Evolutionary conservation across 2,329 filamentous ascomycete species (phyloP).

Genomic region (Didymella exigua): DNA sequence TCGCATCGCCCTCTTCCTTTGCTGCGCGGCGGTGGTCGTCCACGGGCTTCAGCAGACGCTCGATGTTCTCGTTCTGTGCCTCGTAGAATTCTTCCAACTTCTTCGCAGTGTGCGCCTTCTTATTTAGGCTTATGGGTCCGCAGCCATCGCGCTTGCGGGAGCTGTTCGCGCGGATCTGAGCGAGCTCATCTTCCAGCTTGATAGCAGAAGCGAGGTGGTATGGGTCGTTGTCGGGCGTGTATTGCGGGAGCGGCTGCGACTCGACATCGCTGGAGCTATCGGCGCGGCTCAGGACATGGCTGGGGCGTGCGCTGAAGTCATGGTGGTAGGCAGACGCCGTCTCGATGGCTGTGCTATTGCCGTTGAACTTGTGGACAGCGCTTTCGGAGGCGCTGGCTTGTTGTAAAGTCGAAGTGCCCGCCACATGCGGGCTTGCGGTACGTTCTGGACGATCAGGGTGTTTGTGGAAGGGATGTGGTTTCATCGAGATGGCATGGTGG

Average conservation of each 20-base stretch:
- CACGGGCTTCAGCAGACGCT: constrained; percentile 87
- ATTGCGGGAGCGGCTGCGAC: constrained; percentile 60
- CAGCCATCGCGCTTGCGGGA: constrained; percentile 72
- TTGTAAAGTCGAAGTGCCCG: constrained; percentile 25
- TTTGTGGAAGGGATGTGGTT: constrained; percentile 52
- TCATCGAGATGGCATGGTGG: constrained; percentile 55
- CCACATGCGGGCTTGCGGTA: constrained; percentile 38
- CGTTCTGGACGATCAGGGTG: constrained; percentile 37
- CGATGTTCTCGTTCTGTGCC: constrained; percentile 89
- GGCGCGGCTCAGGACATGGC: constrained; percentile 39
- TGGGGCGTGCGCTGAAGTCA: constrained; percentile 45
- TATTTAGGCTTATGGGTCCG: constrained; percentile 52
- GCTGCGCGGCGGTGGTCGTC: constrained; percentile 87
- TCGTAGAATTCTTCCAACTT: constrained; percentile 84
- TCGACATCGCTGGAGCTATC: constrained; percentile 46
- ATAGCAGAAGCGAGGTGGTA: constrained; percentile 77
- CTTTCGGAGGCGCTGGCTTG: constrained; percentile 22
- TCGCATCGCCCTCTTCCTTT: constrained; percentile 77
- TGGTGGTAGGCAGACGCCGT: constrained; percentile 35
- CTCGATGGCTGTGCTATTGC: constrained; percentile 50
- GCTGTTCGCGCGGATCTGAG: constrained; percentile 78
- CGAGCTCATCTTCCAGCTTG: constrained; percentile 78
- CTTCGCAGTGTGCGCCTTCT: constrained; percentile 53
- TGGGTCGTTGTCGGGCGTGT: constrained; percentile 74
- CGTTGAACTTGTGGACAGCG: constrained; percentile 32